These are phyloP conservation scores for Lagerstroemia speciosa DNA, from an alignment of 345 rosid species.

Conservation along the genomic window DNA sequence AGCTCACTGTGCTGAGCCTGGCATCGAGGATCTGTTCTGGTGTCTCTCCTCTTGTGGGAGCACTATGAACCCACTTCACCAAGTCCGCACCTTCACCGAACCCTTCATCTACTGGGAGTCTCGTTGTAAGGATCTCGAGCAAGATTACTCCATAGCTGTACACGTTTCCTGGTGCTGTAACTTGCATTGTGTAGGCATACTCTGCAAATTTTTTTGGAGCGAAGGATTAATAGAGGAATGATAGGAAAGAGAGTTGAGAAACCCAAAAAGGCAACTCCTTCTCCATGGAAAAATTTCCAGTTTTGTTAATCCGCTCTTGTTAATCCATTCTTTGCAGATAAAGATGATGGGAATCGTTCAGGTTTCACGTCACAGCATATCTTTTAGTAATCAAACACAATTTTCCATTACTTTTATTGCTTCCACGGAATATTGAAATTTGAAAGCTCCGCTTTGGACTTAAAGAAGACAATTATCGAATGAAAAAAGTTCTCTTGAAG, in stretches of 20 bases:
- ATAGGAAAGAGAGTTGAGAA: neutral
- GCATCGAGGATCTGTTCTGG: conserved; percentile 77
- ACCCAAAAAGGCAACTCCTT: neutral
- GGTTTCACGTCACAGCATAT: too few relatives aligned
- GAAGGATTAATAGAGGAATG: neutral
- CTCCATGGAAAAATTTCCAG: neutral
- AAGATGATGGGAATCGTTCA: too few relatives aligned
- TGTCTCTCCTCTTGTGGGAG: conserved; percentile 65
- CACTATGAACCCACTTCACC: conserved; percentile 95
- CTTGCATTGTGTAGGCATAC: conserved; percentile 90
- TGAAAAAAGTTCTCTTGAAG: neutral
- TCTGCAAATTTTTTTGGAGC: conserved; percentile 32
- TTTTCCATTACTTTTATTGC: too few relatives aligned
- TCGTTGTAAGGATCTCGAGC: conserved; percentile 80
- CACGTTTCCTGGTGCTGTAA: conserved; percentile 89
- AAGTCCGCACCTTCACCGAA: conserved; percentile 85
- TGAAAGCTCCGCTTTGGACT: too few relatives aligned
- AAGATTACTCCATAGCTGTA: conserved; percentile 93
- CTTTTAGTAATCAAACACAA: too few relatives aligned
- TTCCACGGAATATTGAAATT: too few relatives aligned
- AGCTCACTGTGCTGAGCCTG: conserved; percentile 69
- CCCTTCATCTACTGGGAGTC: conserved; percentile 75
- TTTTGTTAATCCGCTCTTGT: too few relatives aligned
- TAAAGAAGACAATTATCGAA: too few relatives aligned
- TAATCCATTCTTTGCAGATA: too few relatives aligned